phyloP scores from a whole-genome alignment of 192 early-diverging fungal genomes.

The Thamnidium elegans region DNA sequence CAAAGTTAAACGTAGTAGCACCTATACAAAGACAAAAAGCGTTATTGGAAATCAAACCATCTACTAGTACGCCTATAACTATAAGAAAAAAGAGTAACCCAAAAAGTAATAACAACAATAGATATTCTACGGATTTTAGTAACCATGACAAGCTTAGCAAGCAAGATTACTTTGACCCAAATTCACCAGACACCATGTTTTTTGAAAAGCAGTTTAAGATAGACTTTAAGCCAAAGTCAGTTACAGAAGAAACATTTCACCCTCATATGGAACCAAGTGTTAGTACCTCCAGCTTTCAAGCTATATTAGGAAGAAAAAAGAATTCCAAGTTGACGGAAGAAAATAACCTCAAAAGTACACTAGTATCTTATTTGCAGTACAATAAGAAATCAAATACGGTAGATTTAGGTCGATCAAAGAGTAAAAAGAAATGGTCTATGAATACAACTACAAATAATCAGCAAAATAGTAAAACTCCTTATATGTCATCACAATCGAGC shows the following conservation, averaged over 20 bases:
- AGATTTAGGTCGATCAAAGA: not conserved
- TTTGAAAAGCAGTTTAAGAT: not conserved
- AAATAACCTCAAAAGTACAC: not conserved
- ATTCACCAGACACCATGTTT: not conserved
- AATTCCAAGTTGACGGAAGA: too few relatives aligned
- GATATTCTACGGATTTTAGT: not conserved
- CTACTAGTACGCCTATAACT: not conserved
- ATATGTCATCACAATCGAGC: not conserved
- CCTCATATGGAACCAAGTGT: not conserved
- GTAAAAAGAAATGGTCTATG: not conserved
- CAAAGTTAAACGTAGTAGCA: too few relatives aligned
- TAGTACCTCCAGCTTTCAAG: not conserved
- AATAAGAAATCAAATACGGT: not conserved
- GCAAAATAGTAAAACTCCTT: not conserved
- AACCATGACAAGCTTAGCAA: not conserved
- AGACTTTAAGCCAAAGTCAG: not conserved
- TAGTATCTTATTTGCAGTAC: not conserved
- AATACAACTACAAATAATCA: not conserved
- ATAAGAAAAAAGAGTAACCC: not conserved
- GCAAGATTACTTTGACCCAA: not conserved
- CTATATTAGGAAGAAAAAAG: too few relatives aligned
- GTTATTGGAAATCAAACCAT: not conserved
- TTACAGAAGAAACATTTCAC: not conserved
- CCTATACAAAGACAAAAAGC: not conserved
- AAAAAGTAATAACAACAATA: not conserved